Evolutionary conservation across 805 yeast genomes (phyloP), one percentile per base, ranked within the genome.

Genomic region (Maudiozyma pseudohumilis): DNA sequence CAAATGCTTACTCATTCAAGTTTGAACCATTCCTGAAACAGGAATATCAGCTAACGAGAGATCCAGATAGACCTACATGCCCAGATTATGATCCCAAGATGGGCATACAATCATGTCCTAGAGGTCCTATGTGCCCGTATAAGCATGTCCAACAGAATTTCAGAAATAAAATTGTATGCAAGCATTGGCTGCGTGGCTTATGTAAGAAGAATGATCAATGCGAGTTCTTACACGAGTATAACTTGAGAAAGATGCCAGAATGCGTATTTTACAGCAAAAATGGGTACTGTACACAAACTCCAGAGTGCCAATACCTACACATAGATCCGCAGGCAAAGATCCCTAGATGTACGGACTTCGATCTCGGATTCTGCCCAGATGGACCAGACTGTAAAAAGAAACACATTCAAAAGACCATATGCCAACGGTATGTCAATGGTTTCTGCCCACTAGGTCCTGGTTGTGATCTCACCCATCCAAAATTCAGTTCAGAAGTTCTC

Each of bases 121-220:
- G 79, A 41, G 96, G 96, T 6, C 66, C 70, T n/a, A 70, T 70
- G 34, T 89, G 97, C 56, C 88, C 88, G 16, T 78, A 84, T 62
- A 83, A 87, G 53, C 97, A 89, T 61, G 80, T 80, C 24, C 72
- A 75, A 36, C 77, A 74, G 36, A 71, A 70, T 33, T 76, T 74
- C 52, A 67, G 71, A 37, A 80, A 80, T 57, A 80, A 81, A 57
- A 85, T 92, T 38, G 98, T 92, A 4, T 92, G 98, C 59, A 89
- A 92, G 68, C 96, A 92, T 66, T 92, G 98, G 99, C 73, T 92
- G 25, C 74, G 96, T 47, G 99, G 99, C 0, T 71, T 92, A 25
- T 92, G 99, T 63, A 92, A 92, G 63, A 89, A 89, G 66, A 94
- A 94, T 35, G 95, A 87, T 49, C 85, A 84, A 47, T 92, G 99